These are phyloP conservation scores for Thuja plicata DNA, from an alignment of 83 land plant genomes.

Conservation along the genomic window DNA sequence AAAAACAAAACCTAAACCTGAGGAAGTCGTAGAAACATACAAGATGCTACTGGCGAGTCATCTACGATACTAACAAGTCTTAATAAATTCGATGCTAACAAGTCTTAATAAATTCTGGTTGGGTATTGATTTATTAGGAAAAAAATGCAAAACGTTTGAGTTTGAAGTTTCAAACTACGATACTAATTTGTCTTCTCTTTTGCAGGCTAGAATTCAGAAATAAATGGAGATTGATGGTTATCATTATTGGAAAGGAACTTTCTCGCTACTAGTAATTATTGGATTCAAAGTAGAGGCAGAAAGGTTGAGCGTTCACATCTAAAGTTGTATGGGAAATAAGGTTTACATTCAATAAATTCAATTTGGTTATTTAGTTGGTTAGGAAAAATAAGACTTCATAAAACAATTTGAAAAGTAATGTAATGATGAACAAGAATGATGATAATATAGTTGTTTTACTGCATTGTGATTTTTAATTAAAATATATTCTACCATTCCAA, in stretches of 20 bases:
- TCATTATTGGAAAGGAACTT: not conserved
- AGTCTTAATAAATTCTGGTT: not conserved
- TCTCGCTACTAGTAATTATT: not conserved
- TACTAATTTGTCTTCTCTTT: not conserved
- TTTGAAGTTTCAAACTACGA: not conserved
- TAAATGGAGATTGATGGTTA: not conserved
- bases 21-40: not conserved
- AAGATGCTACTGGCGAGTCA: not conserved
- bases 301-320: not conserved
- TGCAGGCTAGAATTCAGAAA: not conserved
- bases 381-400: too few relatives aligned
- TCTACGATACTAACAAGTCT: not conserved
- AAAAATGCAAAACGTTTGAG: too few relatives aligned
- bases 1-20: constrained; percentile 20
- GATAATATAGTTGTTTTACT: too few relatives aligned
- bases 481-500: too few relatives aligned
- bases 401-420: too few relatives aligned
- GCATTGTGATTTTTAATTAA: too few relatives aligned
- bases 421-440: too few relatives aligned
- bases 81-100: not conserved
- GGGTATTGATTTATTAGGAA: too few relatives aligned
- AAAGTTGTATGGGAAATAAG: too few relatives aligned
- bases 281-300: not conserved
- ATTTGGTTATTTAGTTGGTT: too few relatives aligned
- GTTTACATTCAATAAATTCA: too few relatives aligned